Base-by-base conservation (phyloP, 177 flowering plant species). In the Tripterygium wilfordii region DNA sequence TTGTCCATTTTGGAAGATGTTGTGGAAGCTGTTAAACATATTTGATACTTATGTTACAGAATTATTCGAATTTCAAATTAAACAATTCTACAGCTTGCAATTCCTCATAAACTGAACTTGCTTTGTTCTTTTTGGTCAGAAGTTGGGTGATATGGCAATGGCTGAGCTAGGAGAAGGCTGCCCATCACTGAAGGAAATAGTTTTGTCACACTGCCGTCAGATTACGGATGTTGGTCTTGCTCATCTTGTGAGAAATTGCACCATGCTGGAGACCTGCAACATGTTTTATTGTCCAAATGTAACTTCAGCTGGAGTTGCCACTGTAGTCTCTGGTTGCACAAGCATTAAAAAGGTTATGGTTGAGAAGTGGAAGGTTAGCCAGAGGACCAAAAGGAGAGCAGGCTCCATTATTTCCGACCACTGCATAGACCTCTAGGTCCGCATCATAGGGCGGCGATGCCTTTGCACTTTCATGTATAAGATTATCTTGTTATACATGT, bases 221-320 rank as follows among this genome's bases (percentile, higher is more conserved):
- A 67, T 91, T 51, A 79, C 86, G 2, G 96, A 91, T 47, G 68
- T 65, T 2, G 95, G 98, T 20, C 49, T 91, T 19, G 40, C 69
- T 45, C 81, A 88, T 69, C 89, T 88, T 4, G 92, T 71, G 0
- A 66, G 56, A 22, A 72, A 55, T 12, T 88, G 92, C 65, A 51
- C 62, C 10, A 31, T 56, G 49, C 77, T 90, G 8, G 95, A 88
- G 63, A 54, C 84, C 22, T 88, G 95, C 65, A 88, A 85, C 62
- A 77, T 88, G 83, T 95, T 83, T 3, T 87, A 83, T 45, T 90
- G 98, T 63, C 88, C 79, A 1, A 62, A 70, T 3, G 67, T 90
- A 25, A 85, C 95, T 41, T 51, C 83, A 15, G 79, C 72, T 22
- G 98, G 98, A 58, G 95, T 90, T 22, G 89, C 98, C 28, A 85